phyloP scores from a whole-genome alignment of 805 yeast genomes.

The Clavispora phyllophila region DNA sequence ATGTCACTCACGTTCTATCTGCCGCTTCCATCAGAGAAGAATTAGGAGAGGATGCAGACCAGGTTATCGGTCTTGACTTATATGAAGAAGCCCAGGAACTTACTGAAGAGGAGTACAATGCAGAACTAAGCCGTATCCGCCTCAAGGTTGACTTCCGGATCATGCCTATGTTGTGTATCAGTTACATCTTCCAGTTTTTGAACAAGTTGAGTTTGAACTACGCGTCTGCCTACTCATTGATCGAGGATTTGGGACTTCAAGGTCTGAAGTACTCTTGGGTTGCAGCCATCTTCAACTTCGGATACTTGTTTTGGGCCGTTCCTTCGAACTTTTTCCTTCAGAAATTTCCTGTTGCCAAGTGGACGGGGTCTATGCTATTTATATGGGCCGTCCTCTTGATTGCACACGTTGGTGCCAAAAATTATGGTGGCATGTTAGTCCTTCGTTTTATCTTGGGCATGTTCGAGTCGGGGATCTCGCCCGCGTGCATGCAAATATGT shows the following conservation, averaged over 20 bases:
- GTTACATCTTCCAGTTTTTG: slow-evolving; percentile 22
- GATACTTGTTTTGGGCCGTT: slow-evolving; percentile 17
- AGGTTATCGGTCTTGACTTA: slow-evolving; percentile 20
- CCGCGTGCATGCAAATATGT: slow-evolving; percentile 30
- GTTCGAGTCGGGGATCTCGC: slow-evolving; percentile 31
- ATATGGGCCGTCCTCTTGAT: slow-evolving; percentile 20
- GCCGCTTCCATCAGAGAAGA: slow-evolving; percentile 5
- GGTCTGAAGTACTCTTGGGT: slow-evolving; percentile 25
- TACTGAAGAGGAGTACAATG: slow-evolving; percentile 22
- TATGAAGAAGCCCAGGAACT: slow-evolving; percentile 25
- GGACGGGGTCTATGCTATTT: slow-evolving; percentile 4
- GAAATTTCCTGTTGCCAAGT: slow-evolving; percentile 8
- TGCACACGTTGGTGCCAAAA: slow-evolving; percentile 27
- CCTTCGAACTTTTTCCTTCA: slow-evolving; percentile 20
- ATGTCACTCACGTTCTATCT: neutral
- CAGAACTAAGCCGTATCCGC: slow-evolving; percentile 18
- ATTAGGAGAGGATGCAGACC: slow-evolving; percentile 1
- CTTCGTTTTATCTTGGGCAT: slow-evolving; percentile 31
- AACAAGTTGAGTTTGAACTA: slow-evolving; percentile 23
- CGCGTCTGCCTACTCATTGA: slow-evolving; percentile 19
- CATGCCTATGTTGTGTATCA: slow-evolving; percentile 24
- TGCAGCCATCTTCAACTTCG: slow-evolving; percentile 25
- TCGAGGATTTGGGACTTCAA: slow-evolving; percentile 17
- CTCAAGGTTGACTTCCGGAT: slow-evolving; percentile 31
- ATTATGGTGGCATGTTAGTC: slow-evolving; percentile 29